Evolutionary conservation across 148 eudicot species (phyloP).

Genomic region (Silene latifolia): DNA sequence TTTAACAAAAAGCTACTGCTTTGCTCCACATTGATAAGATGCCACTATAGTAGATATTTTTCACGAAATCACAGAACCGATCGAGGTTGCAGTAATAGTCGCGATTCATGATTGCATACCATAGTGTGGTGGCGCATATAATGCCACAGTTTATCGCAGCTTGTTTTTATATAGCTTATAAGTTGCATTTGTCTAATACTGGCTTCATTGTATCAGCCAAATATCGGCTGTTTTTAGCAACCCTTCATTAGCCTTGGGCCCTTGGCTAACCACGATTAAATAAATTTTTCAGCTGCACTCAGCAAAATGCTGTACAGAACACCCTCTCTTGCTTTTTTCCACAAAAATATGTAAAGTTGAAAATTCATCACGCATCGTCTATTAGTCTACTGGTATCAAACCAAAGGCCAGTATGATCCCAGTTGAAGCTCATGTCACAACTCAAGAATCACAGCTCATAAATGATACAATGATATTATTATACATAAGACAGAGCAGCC

Average conservation of each 20-base stretch:
- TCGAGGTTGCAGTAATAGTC: no score
- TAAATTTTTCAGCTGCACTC: neutral
- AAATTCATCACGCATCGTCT: neutral
- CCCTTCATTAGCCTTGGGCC: neutral
- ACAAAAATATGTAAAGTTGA: neutral
- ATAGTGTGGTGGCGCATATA: no score
- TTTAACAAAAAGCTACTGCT: no score
- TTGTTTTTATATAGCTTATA: no score
- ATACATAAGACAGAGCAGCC: neutral
- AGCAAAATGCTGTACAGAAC: neutral
- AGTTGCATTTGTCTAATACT: no score
- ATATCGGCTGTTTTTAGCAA: no score
- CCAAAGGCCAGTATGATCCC: neutral
- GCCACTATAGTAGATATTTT: no score
- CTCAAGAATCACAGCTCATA: slow-evolving; percentile 6
- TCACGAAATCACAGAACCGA: no score
- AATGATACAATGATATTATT: neutral
- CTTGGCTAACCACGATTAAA: neutral
- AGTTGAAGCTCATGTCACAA: neutral
- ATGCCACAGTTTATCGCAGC: no score
- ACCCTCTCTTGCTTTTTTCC: neutral
- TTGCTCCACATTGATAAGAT: no score
- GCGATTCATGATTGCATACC: no score
- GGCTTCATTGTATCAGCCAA: no score
- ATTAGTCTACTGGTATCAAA: neutral